Evolutionary conservation across 2,329 filamentous ascomycete species (phyloP).

Genomic region (Fusarium veterinarium): DNA sequence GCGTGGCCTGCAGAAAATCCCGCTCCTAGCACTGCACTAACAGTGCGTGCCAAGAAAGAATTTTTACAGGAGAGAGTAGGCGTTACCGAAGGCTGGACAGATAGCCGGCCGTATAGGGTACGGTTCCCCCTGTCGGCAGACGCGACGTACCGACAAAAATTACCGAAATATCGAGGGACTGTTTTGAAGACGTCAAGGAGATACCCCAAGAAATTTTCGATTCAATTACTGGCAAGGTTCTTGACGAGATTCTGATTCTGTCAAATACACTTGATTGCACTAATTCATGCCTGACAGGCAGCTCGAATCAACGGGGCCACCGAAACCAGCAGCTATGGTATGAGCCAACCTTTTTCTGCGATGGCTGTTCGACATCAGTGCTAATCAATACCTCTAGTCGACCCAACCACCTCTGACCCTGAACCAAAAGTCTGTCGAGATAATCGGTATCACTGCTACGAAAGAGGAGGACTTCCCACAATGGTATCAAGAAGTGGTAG

Average conservation of each 20-base stretch:
- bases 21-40: no score
- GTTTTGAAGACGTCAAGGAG: no score
- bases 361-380: no score
- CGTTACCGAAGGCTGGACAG: no score
- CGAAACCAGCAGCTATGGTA: background rate
- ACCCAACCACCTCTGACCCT: background rate
- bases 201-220: no score
- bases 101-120: background rate
- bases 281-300: no score
- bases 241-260: background rate
- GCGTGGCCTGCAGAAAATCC: no score
- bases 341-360: background rate
- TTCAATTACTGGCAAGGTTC: background rate
- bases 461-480: conserved; percentile 89
- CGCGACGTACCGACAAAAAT: background rate
- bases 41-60: no score
- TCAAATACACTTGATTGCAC: background rate
- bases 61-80: no score
- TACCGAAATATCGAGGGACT: background rate
- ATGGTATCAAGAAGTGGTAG: conserved; percentile 98
- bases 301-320: no score
- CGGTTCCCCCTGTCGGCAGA: no score
- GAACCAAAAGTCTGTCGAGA: conserved; percentile 67
- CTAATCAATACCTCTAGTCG: background rate
- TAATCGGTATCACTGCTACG: conserved; percentile 87